Base-by-base conservation (phyloP, 306 rosid species). In the Rosa persica region DNA sequence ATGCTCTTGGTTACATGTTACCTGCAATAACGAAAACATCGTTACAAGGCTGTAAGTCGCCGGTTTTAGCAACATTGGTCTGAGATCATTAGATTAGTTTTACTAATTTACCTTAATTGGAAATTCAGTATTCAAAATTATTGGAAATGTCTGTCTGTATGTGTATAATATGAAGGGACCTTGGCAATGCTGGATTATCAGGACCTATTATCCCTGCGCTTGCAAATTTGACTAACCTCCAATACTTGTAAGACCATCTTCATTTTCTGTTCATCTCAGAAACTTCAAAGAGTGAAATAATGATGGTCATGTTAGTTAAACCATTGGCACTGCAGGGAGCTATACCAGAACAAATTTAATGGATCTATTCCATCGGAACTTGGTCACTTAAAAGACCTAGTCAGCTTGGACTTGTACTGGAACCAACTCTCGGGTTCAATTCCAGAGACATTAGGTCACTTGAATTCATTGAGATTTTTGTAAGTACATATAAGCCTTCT, bases 1-100 rank as follows among this genome's bases (percentile, higher is more conserved):
- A 30, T 79, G 88, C 82, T 36, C 72, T 49, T 85, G 80, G 86
- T 49, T 42, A 8, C 88, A 82, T 25, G 34, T 85, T 47, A 72
- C 80, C 8, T 85, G 86, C 68, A 51, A 79, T 58, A 0, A 0
- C 17, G 1, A 72, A 3, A 75, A 72, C 70, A 67, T 34, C 6
- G 72, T 79, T 38, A 67, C 46, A 15, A 73, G 88, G 72, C 25
- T 79, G 86, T 82, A 85, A 72, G 78, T 44, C 25, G 52, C 8
- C 9, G 44, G 9, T 51, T 61, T 66, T 38, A 15, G 30, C 19
- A 13, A 57, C 68, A 40, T 40, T 40, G n/a, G 3, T 9, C 23
- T 66, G 6, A 40, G 51, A 25, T 66, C 12, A 38, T 38, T 16
- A 38, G 13, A 17, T 17, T 20, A 40, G 9, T 42, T 67, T 20